Evolutionary conservation across 148 eudicot genomes (phyloP).

Genomic region (Suaeda aralocaspica): DNA sequence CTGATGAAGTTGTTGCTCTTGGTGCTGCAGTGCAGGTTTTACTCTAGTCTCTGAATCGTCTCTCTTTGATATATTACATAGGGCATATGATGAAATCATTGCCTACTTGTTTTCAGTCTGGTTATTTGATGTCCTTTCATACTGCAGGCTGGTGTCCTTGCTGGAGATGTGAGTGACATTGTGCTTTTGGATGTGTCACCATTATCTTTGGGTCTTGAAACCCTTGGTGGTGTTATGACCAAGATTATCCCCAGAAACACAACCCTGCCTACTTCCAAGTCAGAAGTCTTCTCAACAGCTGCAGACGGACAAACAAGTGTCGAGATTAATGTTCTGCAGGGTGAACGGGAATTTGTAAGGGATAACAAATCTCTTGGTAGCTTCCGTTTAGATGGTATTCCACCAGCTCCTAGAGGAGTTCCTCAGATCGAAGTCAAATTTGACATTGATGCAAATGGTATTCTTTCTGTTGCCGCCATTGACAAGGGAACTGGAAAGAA

Average conservation of each 20-base stretch:
- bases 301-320: constrained; percentile 99
- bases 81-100: not conserved
- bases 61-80: not conserved
- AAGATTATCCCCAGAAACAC: constrained; percentile 93
- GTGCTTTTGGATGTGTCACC: constrained; percentile 88
- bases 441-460: constrained; percentile 90
- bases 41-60: not conserved
- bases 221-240: constrained; percentile 98
- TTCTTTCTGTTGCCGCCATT: constrained; percentile 76
- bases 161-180: constrained; percentile 91
- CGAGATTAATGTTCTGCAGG: constrained; percentile 90
- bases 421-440: constrained; percentile 96
- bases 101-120: not conserved
- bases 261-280: constrained; percentile 87
- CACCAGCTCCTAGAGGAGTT: constrained; percentile 90
- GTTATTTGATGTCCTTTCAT: not conserved
- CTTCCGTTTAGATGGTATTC: constrained; percentile 94
- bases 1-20: constrained; percentile 99
- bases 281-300: constrained; percentile 95
- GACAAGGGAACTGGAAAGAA: constrained; percentile 95
- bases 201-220: constrained; percentile 84
- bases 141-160: constrained; percentile 77
- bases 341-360: constrained; percentile 89
- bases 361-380: constrained; percentile 95
- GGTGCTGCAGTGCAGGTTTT: constrained; percentile 98